phyloP scores from a whole-genome alignment of 768 basidiomycete species.

The Lactifluus pinguis region DNA sequence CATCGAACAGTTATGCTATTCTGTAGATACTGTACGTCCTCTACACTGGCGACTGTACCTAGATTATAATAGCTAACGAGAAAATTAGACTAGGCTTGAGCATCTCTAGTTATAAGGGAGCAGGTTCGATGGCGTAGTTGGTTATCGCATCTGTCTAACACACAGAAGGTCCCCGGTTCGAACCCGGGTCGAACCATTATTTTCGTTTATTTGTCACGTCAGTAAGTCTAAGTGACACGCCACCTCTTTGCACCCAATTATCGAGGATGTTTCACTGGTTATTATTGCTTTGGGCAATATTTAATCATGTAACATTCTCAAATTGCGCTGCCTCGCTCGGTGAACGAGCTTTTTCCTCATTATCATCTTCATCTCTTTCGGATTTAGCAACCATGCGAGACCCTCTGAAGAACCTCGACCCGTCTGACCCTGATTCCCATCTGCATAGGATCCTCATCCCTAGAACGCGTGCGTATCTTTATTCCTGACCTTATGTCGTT shows the following conservation, averaged over 20 bases:
- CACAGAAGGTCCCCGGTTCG: constrained; percentile 23
- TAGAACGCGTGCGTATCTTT: constrained; percentile 49
- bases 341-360: constrained; percentile 30
- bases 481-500: constrained; percentile 9
- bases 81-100: too few species aligned
- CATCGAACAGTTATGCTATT: too few species aligned
- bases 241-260: too few species aligned
- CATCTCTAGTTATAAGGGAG: background rate
- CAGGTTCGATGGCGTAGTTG: constrained; percentile 54
- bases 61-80: too few species aligned
- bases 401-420: constrained; percentile 60
- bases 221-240: too few species aligned
- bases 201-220: background rate
- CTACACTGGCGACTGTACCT: too few species aligned
- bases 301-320: constrained; percentile 15
- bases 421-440: constrained; percentile 56
- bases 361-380: constrained; percentile 44
- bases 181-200: constrained; percentile 18
- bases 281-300: background rate
- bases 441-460: constrained; percentile 83
- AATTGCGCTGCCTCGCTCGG: constrained; percentile 28
- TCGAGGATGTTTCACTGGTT: constrained; percentile 1
- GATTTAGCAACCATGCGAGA: constrained; percentile 48
- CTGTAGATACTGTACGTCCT: too few species aligned
- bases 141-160: constrained; percentile 76